phyloP scores from a whole-genome alignment of 345 rosid species.

The Arabis hirsuta region DNA sequence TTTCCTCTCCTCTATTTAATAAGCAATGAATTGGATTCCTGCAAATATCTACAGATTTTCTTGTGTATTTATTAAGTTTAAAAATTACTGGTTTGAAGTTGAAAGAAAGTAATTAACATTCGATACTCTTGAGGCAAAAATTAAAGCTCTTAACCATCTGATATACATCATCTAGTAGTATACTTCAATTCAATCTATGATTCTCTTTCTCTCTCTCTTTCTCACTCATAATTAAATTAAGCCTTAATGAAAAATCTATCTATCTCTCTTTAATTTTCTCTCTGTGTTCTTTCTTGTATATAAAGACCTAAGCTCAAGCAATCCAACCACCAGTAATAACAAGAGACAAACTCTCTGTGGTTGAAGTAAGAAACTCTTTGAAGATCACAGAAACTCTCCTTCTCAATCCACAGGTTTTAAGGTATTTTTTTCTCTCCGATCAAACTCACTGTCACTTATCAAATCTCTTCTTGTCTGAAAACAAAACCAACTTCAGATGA shows the following conservation, averaged over 20 bases:
- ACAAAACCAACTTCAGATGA: slow-evolving; percentile 51
- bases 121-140: slow-evolving; percentile 37
- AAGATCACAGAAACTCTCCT: slow-evolving; percentile 28
- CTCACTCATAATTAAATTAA: slow-evolving; percentile 70
- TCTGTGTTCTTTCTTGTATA: slow-evolving; percentile 52
- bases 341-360: slow-evolving; percentile 37
- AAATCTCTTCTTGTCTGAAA: slow-evolving; percentile 27
- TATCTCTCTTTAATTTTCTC: slow-evolving; percentile 41
- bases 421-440: slow-evolving; percentile 42
- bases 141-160: slow-evolving; percentile 25
- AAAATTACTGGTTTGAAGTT: slow-evolving; percentile 33
- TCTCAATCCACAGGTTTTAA: slow-evolving; percentile 35
- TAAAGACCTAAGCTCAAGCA: slow-evolving; percentile 54
- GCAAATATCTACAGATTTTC: slow-evolving; percentile 32
- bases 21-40: slow-evolving; percentile 60
- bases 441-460: slow-evolving; percentile 13
- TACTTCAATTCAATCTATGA: slow-evolving; percentile 54
- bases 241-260: slow-evolving; percentile 68
- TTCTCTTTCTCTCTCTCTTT: slow-evolving; percentile 50
- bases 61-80: slow-evolving; percentile 9
- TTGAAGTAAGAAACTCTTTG: slow-evolving; percentile 13
- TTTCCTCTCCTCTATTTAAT: slow-evolving; percentile 38
- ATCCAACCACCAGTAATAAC: slow-evolving; percentile 44
- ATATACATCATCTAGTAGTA: slow-evolving; percentile 17
- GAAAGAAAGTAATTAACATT: slow-evolving; percentile 33